Conservation (phyloP, 2,329 filamentous ascomycete genomes). For the Alternaria solani region DNA sequence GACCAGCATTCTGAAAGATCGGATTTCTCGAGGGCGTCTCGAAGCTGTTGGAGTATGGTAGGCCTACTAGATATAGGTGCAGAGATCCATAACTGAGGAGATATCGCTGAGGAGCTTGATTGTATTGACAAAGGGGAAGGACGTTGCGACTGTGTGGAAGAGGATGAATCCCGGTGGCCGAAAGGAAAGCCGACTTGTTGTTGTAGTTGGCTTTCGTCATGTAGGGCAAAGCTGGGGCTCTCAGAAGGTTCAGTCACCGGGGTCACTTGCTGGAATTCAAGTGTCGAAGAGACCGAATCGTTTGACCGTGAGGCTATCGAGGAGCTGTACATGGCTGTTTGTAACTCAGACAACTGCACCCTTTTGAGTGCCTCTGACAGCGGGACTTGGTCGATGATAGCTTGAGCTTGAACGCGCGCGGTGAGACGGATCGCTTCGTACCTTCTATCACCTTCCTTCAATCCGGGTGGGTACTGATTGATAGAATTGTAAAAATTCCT, state of each 20-base stretch:
- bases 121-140: slow-evolving; percentile 19
- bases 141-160: slow-evolving; percentile 16
- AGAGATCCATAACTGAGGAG: background rate
- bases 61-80: slow-evolving; percentile 12
- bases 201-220: slow-evolving; percentile 4
- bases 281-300: slow-evolving; percentile 29
- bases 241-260: slow-evolving; percentile 27
- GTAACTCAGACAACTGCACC: slow-evolving; percentile 11
- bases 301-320: slow-evolving; percentile 19
- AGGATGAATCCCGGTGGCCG: slow-evolving; percentile 10
- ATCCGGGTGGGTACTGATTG: slow-evolving; percentile 24
- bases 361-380: slow-evolving; percentile 39
- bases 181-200: slow-evolving; percentile 15
- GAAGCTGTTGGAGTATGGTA: slow-evolving; percentile 33
- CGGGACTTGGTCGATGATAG: slow-evolving; percentile 37
- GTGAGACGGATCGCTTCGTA: slow-evolving; percentile 50
- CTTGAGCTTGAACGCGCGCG: slow-evolving; percentile 42
- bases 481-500: slow-evolving; percentile 34
- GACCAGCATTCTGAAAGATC: slow-evolving; percentile 46
- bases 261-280: slow-evolving; percentile 26
- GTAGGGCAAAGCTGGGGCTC: slow-evolving; percentile 21
- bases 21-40: slow-evolving; percentile 38
- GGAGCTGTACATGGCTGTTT: slow-evolving; percentile 10
- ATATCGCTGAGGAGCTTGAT: slow-evolving; percentile 14
- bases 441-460: slow-evolving; percentile 35